Base-by-base conservation (phyloP, 2,329 filamentous ascomycete genomes). In the Diaporthe batatas region DNA sequence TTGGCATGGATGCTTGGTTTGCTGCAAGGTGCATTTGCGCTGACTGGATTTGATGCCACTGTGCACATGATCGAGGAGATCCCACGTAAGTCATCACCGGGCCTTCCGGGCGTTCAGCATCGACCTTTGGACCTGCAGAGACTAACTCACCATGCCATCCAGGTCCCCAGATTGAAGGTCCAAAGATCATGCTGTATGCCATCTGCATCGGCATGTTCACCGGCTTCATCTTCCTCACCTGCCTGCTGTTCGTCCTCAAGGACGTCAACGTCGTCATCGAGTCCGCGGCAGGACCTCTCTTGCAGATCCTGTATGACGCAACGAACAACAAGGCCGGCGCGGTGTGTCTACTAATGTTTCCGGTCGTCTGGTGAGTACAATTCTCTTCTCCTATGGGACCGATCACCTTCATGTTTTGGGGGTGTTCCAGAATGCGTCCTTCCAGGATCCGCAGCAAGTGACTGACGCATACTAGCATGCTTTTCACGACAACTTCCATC, bases 331-430 rank as follows among this genome's bases (percentile, higher is more conserved):
- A 87, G 64, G 89, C 88, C 10, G 91, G 91, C 5, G 87, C 90
- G 6, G 86, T 90, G 0, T 92, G 90, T 73, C 83, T 93, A 23
- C 83, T 92, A n/a, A 90, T 93, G 83, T 92, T 92, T 70, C 90
- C 91, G 0, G 81, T 92, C 1, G 77, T 91, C 2, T 92, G 91
- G 39, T 42, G 12, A 42, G 39, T 42, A 42, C 39, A 42, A 18
- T 18, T 42, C 14, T 42, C 14, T 18, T 14, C 12, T 42, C 39
- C 6, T 42, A 42, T 39, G 12, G 11, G 4, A 39, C 36, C 36
- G 11, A 39, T 42, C 18, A 14, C 14, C 18, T 42, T 42, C 39
- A 18, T 14, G 39, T 42, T 42, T 42, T 4, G 39, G 39, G 39
- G 18, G 14, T 42, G 39, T 42, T 42, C 39, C 14, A 42, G 39